phyloP scores from a whole-genome alignment of 2,329 filamentous ascomycete species.

The Cladophialophora chaetospira region DNA sequence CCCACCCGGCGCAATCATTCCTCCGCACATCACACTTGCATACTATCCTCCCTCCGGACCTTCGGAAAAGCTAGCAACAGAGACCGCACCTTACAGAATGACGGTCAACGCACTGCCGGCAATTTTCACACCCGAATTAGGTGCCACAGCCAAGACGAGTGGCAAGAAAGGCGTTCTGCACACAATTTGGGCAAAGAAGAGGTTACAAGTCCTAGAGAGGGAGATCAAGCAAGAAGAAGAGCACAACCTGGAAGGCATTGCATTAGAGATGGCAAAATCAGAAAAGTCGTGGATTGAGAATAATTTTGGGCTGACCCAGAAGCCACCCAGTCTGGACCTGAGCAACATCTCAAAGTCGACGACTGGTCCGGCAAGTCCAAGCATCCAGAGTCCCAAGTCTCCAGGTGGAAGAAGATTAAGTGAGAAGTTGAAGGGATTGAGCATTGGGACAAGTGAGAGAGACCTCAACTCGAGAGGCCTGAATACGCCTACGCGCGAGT shows the following conservation, averaged over 20 bases:
- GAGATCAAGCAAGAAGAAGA: slow-evolving; percentile 76
- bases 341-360: slow-evolving; percentile 32
- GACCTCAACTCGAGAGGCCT: slow-evolving; percentile 53
- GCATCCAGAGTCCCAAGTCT: slow-evolving; percentile 54
- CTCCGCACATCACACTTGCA: slow-evolving; percentile 69
- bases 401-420: slow-evolving; percentile 69
- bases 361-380: slow-evolving; percentile 57
- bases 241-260: slow-evolving; percentile 77
- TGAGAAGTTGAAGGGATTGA: slow-evolving; percentile 78
- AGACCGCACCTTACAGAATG: slow-evolving; percentile 44
- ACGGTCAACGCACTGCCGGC: slow-evolving; percentile 79
- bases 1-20: slow-evolving; percentile 70
- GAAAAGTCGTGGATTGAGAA: slow-evolving; percentile 84
- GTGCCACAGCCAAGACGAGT: slow-evolving; percentile 64
- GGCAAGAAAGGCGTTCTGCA: slow-evolving; percentile 82
- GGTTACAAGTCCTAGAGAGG: slow-evolving; percentile 70
- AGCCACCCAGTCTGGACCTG: slow-evolving; percentile 35
- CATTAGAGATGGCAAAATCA: slow-evolving; percentile 77
- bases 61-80: slow-evolving; percentile 12
- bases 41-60: slow-evolving; percentile 51
- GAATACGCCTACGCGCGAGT: slow-evolving; percentile 34
- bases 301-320: slow-evolving; percentile 68
- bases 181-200: slow-evolving; percentile 85
- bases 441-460: slow-evolving; percentile 70
- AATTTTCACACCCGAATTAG: slow-evolving; percentile 78